phyloP scores from a whole-genome alignment of 495 filamentous ascomycete species.

The Aspergillus ostianus region DNA sequence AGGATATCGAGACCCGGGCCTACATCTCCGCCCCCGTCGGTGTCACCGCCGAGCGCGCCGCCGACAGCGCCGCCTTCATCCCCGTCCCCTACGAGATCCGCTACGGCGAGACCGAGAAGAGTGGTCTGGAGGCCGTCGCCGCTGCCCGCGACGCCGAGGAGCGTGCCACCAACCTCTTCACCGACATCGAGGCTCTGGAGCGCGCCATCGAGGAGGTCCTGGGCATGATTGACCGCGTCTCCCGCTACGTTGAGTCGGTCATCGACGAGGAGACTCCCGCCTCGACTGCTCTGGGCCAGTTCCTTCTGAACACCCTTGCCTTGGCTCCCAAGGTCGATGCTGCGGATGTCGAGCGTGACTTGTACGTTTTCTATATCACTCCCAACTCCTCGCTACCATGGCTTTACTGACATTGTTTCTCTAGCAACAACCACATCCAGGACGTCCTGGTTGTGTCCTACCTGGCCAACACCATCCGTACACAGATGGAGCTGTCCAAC shows the following conservation, averaged over 20 bases:
- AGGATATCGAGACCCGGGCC: slow-evolving; percentile 79
- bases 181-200: slow-evolving; percentile 86
- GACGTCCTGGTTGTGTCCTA: slow-evolving; percentile 96
- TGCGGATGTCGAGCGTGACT: slow-evolving; percentile 87
- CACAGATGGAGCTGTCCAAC: slow-evolving; percentile 97
- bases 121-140: slow-evolving; percentile 81
- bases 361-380: slow-evolving; percentile 54
- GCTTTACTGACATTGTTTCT: slow-evolving; percentile 21
- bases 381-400: neutral
- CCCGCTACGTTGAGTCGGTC: slow-evolving; percentile 83
- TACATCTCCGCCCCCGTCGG: slow-evolving; percentile 96
- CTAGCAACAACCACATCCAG: slow-evolving; percentile 95
- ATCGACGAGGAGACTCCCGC: slow-evolving; percentile 66
- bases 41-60: slow-evolving; percentile 88
- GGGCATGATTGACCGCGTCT: slow-evolving; percentile 83
- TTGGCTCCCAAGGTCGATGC: slow-evolving; percentile 91
- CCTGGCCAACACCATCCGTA: slow-evolving; percentile 96
- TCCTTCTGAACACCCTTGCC: slow-evolving; percentile 85
- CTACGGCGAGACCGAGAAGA: slow-evolving; percentile 87
- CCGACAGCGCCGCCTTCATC: slow-evolving; percentile 93
- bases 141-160: slow-evolving; percentile 76
- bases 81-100: slow-evolving; percentile 91
- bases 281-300: slow-evolving; percentile 86
- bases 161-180: slow-evolving; percentile 66
- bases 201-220: slow-evolving; percentile 80